Conservation (phyloP, 306 rosid genomes). For the Hippophae tibetana region DNA sequence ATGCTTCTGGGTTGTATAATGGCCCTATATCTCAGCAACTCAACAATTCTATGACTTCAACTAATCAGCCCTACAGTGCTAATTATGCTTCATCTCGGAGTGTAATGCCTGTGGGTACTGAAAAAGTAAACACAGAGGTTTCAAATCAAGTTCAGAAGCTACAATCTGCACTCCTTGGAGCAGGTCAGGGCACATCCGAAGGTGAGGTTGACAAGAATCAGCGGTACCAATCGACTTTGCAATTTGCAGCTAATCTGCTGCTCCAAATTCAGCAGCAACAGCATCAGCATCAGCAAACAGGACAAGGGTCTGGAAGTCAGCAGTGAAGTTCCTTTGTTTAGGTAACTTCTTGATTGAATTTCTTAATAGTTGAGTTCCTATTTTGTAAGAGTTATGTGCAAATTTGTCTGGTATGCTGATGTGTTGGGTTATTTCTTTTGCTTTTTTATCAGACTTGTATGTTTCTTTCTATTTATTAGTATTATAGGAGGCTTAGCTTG, state of each 20-base stretch:
- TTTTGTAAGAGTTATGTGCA: not conserved
- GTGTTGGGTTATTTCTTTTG: conserved; percentile 9
- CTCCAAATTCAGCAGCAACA: conserved; percentile 63
- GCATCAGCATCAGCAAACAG: conserved; percentile 44
- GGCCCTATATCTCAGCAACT: conserved; percentile 48
- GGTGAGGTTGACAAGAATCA: conserved; percentile 87
- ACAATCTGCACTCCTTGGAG: conserved; percentile 48
- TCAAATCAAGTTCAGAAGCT: conserved; percentile 55
- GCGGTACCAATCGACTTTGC: conserved; percentile 69
- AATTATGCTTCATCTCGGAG: conserved; percentile 46
- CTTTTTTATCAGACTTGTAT: conserved; percentile 2
- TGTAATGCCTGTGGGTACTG: conserved; percentile 36
- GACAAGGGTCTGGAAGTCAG: conserved; percentile 66
- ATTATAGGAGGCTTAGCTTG: conserved; percentile 7
- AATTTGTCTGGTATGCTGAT: not conserved
- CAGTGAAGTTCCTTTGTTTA: conserved; percentile 36
- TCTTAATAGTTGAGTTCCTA: conserved; percentile 11
- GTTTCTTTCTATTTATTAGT: not conserved
- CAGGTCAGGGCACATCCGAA: conserved; percentile 55
- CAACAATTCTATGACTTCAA: conserved; percentile 32
- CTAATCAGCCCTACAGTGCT: conserved; percentile 47
- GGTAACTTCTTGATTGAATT: conserved; percentile 36
- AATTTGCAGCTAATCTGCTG: conserved; percentile 94
- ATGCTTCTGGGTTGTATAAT: conserved; percentile 50
- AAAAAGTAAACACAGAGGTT: conserved; percentile 49